phyloP scores from a whole-genome alignment of 2,329 filamentous ascomycete species.

The Xylariaceae sp. region DNA sequence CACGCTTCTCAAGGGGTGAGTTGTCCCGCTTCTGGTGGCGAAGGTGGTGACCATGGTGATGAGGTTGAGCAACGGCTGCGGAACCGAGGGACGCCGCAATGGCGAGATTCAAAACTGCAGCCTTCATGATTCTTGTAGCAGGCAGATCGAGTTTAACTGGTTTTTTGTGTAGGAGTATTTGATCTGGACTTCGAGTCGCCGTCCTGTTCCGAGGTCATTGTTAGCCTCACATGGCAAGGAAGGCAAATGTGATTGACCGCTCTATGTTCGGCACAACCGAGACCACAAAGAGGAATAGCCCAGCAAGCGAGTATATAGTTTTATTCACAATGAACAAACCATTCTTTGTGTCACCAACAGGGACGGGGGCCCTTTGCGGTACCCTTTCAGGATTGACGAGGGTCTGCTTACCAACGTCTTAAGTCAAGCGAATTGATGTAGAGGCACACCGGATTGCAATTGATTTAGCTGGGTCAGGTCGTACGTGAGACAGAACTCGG shows the following conservation, averaged over 20 bases:
- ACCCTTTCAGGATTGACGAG: background rate
- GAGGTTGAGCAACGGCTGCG: slow-evolving; percentile 57
- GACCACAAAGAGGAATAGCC: background rate
- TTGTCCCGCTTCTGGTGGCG: slow-evolving; percentile 61
- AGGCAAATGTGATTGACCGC: background rate
- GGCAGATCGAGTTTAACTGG: slow-evolving; percentile 6
- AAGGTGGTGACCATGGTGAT: slow-evolving; percentile 65
- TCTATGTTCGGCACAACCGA: background rate
- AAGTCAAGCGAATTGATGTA: background rate
- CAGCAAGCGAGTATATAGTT: background rate
- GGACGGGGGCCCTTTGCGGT: background rate
- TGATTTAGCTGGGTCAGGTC: background rate
- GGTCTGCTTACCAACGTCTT: slow-evolving; percentile 14
- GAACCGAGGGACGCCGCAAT: slow-evolving; percentile 61
- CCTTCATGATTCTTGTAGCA: slow-evolving; percentile 53
- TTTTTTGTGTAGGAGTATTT: slow-evolving; percentile 4
- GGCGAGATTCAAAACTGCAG: slow-evolving; percentile 53
- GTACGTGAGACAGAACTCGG: background rate
- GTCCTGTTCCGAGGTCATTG: background rate
- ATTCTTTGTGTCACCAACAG: background rate
- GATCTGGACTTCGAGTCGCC: slow-evolving; percentile 8
- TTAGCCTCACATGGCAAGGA: slow-evolving; percentile 5
- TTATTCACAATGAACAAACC: background rate
- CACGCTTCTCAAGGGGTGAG: slow-evolving; percentile 56
- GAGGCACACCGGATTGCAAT: background rate